Percentiles rank a stretch among this genome's conserved stretches.
Evolutionary conservation across 768 basidiomycete genomes (phyloP).

Genomic region (Leucosporidium scottii): DNA sequence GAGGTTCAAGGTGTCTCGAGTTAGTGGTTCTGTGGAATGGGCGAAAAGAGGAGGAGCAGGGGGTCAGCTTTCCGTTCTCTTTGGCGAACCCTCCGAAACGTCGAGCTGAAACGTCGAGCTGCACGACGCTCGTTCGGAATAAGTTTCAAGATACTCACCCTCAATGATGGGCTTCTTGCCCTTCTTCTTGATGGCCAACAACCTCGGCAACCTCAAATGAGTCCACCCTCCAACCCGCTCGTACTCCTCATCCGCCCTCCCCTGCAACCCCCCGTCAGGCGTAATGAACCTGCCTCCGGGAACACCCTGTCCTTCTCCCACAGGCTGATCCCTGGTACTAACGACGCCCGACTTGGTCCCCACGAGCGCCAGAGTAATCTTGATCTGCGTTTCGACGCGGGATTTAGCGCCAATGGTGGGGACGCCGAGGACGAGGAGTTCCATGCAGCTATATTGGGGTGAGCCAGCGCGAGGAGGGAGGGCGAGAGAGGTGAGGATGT

Average conservation of each 20-base stretch:
- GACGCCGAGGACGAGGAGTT: constrained; percentile 75
- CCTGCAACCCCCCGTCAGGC: constrained; percentile 23
- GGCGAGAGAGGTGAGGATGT: constrained; percentile 10
- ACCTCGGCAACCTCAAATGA: constrained; percentile 71
- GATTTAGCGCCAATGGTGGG: constrained; percentile 79
- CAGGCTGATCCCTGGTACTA: neutral
- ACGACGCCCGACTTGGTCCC: neutral
- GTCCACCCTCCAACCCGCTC: constrained; percentile 72
- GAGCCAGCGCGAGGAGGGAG: neutral
- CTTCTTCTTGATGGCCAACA: constrained; percentile 74
- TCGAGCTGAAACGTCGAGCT: too few species aligned
- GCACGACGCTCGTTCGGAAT: too few species aligned
- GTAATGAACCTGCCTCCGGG: constrained; percentile 3
- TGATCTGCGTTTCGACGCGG: constrained; percentile 89
- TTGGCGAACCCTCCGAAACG: too few species aligned
- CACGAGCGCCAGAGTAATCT: constrained; percentile 63
- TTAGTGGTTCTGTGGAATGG: constrained; percentile 50
- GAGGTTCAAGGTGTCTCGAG: constrained; percentile 59
- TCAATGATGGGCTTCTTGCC: constrained; percentile 78
- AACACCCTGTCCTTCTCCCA: constrained; percentile 2
- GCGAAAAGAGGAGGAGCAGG: too few species aligned
- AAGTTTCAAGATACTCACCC: too few species aligned
- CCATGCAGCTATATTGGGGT: constrained; percentile 63
- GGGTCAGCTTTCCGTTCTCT: too few species aligned
- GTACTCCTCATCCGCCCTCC: constrained; percentile 10